phyloP scores from a whole-genome alignment of 192 early-diverging fungal species.

The Endogone sp. region DNA sequence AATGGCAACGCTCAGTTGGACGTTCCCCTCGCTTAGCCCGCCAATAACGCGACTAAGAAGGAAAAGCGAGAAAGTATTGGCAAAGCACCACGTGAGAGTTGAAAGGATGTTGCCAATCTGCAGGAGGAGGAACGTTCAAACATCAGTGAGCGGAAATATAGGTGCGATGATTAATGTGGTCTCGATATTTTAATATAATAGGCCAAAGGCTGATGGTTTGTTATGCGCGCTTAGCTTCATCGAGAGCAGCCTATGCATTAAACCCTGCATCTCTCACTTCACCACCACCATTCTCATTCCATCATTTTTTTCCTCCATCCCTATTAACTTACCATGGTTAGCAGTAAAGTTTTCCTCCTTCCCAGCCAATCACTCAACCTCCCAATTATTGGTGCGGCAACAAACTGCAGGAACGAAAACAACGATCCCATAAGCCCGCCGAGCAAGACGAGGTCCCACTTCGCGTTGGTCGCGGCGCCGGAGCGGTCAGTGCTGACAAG shows the following conservation, averaged over 20 bases:
- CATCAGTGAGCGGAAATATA: neutral
- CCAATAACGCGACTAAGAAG: slow-evolving; percentile 83
- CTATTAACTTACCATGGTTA: slow-evolving; percentile 68
- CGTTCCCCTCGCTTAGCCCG: slow-evolving; percentile 96
- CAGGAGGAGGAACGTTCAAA: no score
- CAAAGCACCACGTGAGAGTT: slow-evolving; percentile 89
- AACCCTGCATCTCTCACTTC: neutral
- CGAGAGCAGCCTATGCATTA: neutral
- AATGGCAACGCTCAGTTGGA: slow-evolving; percentile 94
- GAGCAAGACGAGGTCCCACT: slow-evolving; percentile 77
- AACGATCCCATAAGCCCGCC: slow-evolving; percentile 90
- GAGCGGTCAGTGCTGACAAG: slow-evolving; percentile 3
- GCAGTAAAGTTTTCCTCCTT: slow-evolving; percentile 72
- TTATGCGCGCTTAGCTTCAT: no score
- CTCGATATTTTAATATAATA: neutral
- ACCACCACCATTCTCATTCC: neutral
- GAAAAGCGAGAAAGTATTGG: slow-evolving; percentile 78
- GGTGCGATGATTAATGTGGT: neutral
- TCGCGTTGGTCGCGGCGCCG: slow-evolving; percentile 11
- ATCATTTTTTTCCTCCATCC: neutral
- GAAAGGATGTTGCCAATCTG: slow-evolving; percentile 87
- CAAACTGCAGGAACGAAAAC: slow-evolving; percentile 92
- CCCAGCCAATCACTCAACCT: slow-evolving; percentile 74
- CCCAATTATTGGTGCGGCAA: slow-evolving; percentile 84
- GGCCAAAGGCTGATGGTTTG: neutral